phyloP scores from a whole-genome alignment of 352 stramenopile genomes.

The Achlya hypogyna region DNA sequence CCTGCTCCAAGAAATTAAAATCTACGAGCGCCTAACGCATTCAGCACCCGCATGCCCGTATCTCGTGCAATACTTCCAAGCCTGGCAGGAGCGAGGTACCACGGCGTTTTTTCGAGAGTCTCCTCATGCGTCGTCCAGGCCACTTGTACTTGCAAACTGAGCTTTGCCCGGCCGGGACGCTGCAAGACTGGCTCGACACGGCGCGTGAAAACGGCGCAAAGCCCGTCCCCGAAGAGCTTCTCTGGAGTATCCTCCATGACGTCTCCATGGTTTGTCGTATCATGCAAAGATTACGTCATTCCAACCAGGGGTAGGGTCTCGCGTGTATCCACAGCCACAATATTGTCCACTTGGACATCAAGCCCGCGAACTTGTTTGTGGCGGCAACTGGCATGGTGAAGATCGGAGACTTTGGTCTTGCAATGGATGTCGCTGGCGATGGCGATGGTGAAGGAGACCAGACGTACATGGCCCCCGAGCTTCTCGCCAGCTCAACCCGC shows the following conservation, averaged over 20 bases:
- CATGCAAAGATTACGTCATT: not conserved
- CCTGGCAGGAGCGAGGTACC: constrained; percentile 86
- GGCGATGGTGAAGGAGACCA: constrained; percentile 90
- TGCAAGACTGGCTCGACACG: constrained; percentile 47
- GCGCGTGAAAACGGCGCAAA: not conserved
- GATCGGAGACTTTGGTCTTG: constrained; percentile 91
- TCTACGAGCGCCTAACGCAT: constrained; percentile 34
- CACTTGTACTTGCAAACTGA: constrained; percentile 93
- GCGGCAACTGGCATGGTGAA: constrained; percentile 52
- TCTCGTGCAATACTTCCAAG: constrained; percentile 92
- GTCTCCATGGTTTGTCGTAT: constrained; percentile 26
- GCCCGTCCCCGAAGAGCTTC: constrained; percentile 37
- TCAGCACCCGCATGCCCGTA: constrained; percentile 52
- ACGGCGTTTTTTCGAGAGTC: not conserved
- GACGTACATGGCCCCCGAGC: constrained; percentile 86
- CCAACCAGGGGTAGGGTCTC: constrained; percentile 34
- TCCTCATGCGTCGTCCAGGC: constrained; percentile 24
- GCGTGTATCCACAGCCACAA: constrained; percentile 81
- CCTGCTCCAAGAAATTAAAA: constrained; percentile 50
- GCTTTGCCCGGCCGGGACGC: constrained; percentile 81
- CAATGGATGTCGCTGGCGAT: constrained; percentile 31
- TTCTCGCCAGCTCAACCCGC: constrained; percentile 57
- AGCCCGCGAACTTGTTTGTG: constrained; percentile 95
- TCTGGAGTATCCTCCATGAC: constrained; percentile 75
- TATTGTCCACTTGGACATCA: constrained; percentile 94